Percentiles rank a stretch among this genome's conserved stretches.
These are phyloP conservation scores for Ceratocystis lukuohia DNA, from an alignment of 2,329 filamentous ascomycete species.

Conservation along the genomic window DNA sequence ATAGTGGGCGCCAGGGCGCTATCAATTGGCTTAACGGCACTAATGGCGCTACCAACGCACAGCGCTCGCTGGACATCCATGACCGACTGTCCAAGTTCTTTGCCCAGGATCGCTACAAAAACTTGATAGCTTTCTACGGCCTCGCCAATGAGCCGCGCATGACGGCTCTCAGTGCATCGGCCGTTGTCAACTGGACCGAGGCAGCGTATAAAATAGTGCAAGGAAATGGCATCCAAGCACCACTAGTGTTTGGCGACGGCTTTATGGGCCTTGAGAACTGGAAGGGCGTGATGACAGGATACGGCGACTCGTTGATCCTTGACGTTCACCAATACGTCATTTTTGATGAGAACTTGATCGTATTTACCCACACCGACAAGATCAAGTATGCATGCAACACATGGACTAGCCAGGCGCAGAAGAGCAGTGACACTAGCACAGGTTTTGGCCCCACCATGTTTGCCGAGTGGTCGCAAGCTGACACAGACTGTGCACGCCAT, in stretches of 20 bases:
- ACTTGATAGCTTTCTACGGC: conserved; percentile 84
- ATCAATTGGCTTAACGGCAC: conserved; percentile 91
- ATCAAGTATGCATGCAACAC: conserved; percentile 74
- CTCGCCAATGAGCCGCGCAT: conserved; percentile 90
- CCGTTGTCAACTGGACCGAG: conserved; percentile 68
- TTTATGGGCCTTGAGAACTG: conserved; percentile 86
- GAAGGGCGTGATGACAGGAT: conserved; percentile 65
- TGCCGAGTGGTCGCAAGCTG: conserved; percentile 94
- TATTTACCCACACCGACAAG: conserved; percentile 68
- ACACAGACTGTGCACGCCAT: conserved; percentile 80
- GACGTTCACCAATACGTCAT: conserved; percentile 98
- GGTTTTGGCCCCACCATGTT: conserved; percentile 91
- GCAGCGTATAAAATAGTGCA: conserved; percentile 60
- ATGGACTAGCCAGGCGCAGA: conserved; percentile 67
- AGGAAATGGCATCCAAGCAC: conserved; percentile 57
- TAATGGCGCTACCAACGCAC: conserved; percentile 60
- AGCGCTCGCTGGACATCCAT: conserved; percentile 78
- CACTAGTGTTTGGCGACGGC: conserved; percentile 81
- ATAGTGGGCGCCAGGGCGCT: conserved; percentile 67
- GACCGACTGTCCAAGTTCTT: conserved; percentile 83
- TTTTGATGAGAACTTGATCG: conserved; percentile 83
- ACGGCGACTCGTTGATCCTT: conserved; percentile 58
- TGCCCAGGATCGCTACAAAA: conserved; percentile 80
- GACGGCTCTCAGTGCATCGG: conserved; percentile 50
- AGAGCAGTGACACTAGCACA: conserved; percentile 56